These are phyloP conservation scores for Zostera marina DNA, from an alignment of 116 monocot genomes.

Conservation along the genomic window DNA sequence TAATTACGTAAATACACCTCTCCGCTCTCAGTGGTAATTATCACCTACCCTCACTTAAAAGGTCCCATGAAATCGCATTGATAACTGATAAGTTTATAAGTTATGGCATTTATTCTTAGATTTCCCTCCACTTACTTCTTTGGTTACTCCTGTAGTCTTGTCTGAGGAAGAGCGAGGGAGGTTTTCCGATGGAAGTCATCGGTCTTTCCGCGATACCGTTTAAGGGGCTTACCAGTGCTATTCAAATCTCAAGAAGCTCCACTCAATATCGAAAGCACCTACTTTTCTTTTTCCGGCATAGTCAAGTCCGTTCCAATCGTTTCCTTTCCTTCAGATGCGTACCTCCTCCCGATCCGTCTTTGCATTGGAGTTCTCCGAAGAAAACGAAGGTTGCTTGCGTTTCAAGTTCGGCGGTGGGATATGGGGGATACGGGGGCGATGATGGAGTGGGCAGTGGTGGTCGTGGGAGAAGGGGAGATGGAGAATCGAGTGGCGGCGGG, in stretches of 20 bases:
- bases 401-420: constrained; percentile 22
- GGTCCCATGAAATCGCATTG: no score
- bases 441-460: constrained; percentile 15
- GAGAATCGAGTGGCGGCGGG: constrained; percentile 14
- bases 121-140: no score
- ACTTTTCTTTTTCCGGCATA: neutral
- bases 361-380: neutral
- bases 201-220: constrained; percentile 2
- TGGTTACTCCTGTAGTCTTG: no score
- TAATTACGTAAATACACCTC: no score
- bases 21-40: no score
- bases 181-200: constrained; percentile 7
- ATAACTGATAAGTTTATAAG: no score
- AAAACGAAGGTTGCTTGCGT: constrained; percentile 22
- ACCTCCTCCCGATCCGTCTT: constrained; percentile 1
- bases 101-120: no score
- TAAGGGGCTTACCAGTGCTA: constrained; percentile 10
- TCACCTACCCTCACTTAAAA: no score
- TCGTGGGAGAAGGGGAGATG: constrained; percentile 19
- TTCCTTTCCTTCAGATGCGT: constrained; percentile 7
- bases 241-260: constrained; percentile 12
- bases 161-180: neutral
- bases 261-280: constrained; percentile 23
- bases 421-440: constrained; percentile 13
- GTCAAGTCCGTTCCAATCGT: constrained; percentile 6